Conservation (phyloP, 257 asterid species). For the Solanum chilense region DNA sequence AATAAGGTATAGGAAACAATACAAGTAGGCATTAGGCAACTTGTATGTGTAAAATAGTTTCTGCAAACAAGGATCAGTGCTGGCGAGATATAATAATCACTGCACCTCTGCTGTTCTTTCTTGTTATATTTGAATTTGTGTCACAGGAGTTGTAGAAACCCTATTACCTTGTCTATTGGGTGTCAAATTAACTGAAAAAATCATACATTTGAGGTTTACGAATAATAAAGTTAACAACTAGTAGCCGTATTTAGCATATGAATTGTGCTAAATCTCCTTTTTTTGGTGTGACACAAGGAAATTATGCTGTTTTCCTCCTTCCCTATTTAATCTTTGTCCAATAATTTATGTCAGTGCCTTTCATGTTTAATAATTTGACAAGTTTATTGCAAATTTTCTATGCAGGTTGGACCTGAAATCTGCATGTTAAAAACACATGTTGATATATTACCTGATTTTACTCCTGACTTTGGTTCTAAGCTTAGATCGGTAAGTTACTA, state of each 20-base stretch:
- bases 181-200: not conserved
- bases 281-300: not conserved
- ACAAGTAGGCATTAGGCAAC: not conserved
- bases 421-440: conserved; percentile 97
- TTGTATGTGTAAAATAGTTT: not conserved
- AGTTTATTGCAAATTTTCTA: not conserved
- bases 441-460: conserved; percentile 90
- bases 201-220: not conserved
- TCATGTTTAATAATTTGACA: conserved; percentile 4
- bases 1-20: not conserved
- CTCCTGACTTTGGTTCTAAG: conserved; percentile 80
- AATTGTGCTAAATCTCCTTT: not conserved
- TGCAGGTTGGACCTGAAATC: conserved; percentile 98
- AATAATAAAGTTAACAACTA: not conserved
- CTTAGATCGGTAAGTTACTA: conserved; percentile 60
- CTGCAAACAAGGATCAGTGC: not conserved
- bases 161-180: not conserved
- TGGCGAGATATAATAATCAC: not conserved
- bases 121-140: not conserved
- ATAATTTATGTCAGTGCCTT: not conserved
- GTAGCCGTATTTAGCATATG: not conserved
- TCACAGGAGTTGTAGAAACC: not conserved
- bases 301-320: not conserved
- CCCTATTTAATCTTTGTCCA: not conserved
- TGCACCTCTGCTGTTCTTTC: not conserved